Percentiles rank a stretch among this genome's conserved stretches.
phyloP scores from a whole-genome alignment of 139 green algal genomes.

The Volvox reticuliferus region DNA sequence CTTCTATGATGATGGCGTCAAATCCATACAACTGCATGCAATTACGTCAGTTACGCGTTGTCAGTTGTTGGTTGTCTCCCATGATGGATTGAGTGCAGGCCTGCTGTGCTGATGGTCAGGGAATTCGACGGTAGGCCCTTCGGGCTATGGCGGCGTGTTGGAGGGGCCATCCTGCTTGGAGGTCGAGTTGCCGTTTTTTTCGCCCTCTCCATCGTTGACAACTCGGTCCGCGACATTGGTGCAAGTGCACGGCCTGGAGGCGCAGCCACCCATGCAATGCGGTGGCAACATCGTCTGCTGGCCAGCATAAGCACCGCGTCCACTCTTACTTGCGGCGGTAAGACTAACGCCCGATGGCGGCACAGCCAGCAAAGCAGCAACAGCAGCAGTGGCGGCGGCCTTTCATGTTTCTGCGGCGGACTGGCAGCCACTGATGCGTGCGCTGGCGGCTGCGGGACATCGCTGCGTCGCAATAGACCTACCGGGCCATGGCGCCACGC shows the following conservation, averaged over 20 bases:
- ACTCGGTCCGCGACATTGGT: background rate
- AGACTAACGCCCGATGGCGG: background rate
- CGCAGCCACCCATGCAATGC: background rate
- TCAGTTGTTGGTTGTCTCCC: too few relatives aligned
- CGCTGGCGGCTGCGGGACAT: slow-evolving; percentile 60
- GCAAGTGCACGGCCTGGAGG: background rate
- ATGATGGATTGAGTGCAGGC: too few relatives aligned
- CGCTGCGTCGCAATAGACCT: slow-evolving; percentile 80
- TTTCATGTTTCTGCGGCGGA: slow-evolving; percentile 87
- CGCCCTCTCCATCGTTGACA: background rate
- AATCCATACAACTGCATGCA: too few relatives aligned
- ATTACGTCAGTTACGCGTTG: too few relatives aligned
- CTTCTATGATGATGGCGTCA: background rate
- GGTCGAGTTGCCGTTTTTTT: background rate
- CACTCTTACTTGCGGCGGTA: background rate
- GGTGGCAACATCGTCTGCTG: too few relatives aligned
- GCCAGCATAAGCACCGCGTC: background rate
- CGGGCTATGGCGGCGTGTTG: background rate
- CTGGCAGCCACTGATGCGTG: slow-evolving; percentile 78
- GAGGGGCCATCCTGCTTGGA: background rate
- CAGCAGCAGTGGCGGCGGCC: background rate
- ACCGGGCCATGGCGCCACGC: slow-evolving; percentile 80
- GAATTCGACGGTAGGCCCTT: too few relatives aligned
- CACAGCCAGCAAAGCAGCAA: background rate
- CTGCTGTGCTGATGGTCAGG: too few relatives aligned